A percentile compares a stretch with the other conserved stretches of the same genome.
Conservation (phyloP, 2,329 filamentous ascomycete species). For the Phoma sp. region DNA sequence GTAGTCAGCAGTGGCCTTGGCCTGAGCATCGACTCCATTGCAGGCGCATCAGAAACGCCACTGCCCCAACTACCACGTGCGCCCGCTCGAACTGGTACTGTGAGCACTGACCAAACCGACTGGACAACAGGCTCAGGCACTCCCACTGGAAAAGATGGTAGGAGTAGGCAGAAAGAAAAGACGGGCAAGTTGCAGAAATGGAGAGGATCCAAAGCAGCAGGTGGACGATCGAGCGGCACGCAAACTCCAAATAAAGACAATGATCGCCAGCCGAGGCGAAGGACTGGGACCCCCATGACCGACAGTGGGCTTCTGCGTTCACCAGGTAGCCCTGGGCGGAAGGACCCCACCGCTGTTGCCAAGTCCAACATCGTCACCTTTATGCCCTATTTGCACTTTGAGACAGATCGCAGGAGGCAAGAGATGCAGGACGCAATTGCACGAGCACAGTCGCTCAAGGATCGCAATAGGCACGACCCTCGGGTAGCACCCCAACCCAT, state of each 20-base stretch:
- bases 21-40: constrained; percentile 32
- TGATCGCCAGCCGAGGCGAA: constrained; percentile 31
- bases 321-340: constrained; percentile 45
- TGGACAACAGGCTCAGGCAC: constrained; percentile 29
- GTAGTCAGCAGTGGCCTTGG: constrained; percentile 33
- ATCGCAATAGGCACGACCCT: constrained; percentile 24
- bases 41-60: constrained; percentile 28
- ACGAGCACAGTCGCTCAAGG: constrained; percentile 37
- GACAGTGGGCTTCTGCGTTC: constrained; percentile 38
- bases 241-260: constrained; percentile 36
- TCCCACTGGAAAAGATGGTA: constrained; percentile 30
- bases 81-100: constrained; percentile 37
- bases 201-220: constrained; percentile 29
- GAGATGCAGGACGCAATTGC: constrained; percentile 64
- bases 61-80: constrained; percentile 26
- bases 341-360: constrained; percentile 38
- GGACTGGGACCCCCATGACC: constrained; percentile 32
- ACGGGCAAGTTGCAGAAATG: constrained; percentile 40
- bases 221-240: constrained; percentile 33
- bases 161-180: constrained; percentile 40
- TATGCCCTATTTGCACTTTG: constrained; percentile 71
- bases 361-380: constrained; percentile 53
- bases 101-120: constrained; percentile 42
- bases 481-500: constrained; percentile 24
- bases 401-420: constrained; percentile 61